A percentile compares a stretch with the other conserved stretches of the same genome.
Evolutionary conservation across 306 rosid genomes (phyloP).

Genomic region (Dicorynia guianensis): DNA sequence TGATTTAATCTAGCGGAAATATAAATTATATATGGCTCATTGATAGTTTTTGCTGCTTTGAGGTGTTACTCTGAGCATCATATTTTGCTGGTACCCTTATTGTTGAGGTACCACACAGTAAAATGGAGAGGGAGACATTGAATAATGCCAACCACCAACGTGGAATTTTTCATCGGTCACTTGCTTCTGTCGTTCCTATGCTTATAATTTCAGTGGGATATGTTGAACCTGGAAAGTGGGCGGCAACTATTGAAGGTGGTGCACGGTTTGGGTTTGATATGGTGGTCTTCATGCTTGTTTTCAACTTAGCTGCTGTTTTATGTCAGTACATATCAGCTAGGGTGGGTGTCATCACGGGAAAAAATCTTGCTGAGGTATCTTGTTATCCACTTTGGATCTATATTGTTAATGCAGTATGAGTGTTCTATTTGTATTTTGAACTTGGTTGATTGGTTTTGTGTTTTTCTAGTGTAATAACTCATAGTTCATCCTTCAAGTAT

Average conservation of each 20-base stretch:
- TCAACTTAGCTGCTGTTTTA: constrained; percentile 85
- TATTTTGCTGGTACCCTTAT: constrained; percentile 36
- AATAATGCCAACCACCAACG: constrained; percentile 41
- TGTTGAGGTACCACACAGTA: constrained; percentile 42
- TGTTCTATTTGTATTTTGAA: constrained; percentile 10
- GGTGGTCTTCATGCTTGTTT: constrained; percentile 64
- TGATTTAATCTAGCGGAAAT: constrained; percentile 21
- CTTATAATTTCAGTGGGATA: constrained; percentile 85
- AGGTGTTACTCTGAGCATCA: constrained; percentile 38
- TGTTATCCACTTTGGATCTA: constrained; percentile 35
- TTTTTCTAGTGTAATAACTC: constrained; percentile 7
- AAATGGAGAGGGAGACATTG: constrained; percentile 60
- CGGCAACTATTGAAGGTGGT: constrained; percentile 85
- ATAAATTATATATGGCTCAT: constrained; percentile 29
- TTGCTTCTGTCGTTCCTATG: constrained; percentile 68
- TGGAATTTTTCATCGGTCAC: constrained; percentile 53
- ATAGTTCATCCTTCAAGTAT: neutral
- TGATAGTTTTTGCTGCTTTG: constrained; percentile 44
- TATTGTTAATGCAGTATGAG: neutral
- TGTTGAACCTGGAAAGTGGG: constrained; percentile 99
- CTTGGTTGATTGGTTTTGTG: constrained; percentile 12
- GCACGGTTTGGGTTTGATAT: constrained; percentile 85
- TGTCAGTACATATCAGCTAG: constrained; percentile 93
- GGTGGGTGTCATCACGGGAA: constrained; percentile 79
- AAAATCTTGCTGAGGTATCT: constrained; percentile 89